Base-by-base conservation (phyloP, 169 alveolate genomes). In the Plasmodium relictum region DNA sequence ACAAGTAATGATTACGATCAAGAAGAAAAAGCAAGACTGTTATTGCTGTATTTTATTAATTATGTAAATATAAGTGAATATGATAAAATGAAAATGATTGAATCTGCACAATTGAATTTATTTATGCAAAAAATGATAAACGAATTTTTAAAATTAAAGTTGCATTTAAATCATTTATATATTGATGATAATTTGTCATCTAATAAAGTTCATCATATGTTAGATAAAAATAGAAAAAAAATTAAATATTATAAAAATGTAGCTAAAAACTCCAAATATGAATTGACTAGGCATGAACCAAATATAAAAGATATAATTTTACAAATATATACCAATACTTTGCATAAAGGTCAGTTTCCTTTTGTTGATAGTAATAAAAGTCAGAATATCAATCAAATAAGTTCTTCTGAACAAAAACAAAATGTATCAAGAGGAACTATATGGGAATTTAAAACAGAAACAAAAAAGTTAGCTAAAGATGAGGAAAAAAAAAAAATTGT, bases 31-130 rank as follows among this genome's bases (percentile, higher is more conserved):
- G 76, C 69, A n/a, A 52, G 88, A 63, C 41, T 78, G 20, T 74
- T 65, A 16, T 71, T 56, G 16, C 72, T 56, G 37, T 88, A 59
- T 16, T 83, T 66, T 71, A 59, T 63, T 22, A 78, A 58, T 54
- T 62, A 73, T 71, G 62, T 54, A 5, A 58, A 86, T 50, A 20
- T 66, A 31, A 83, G 37, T 42, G 69, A 76, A 20, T 10, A 59
- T 2, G 72, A 48, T 18, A 69, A 87, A 78, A 59, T 56, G 3
- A 54, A 39, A 20, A 70, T 91, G 3, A 90, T 80, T 20, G 95
- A 94, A 18, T 59, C 90, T 5, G 88, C 88, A 31, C 74, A 92
- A 68, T 85, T 93, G 20, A 61, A 96, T 86, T 63, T 95, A 12
- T 91, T 94, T 44, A 63, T 95, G 93, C 63, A 94, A 45, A 76